Conservation (phyloP, 345 rosid genomes). For the Tarenaya hassleriana region DNA sequence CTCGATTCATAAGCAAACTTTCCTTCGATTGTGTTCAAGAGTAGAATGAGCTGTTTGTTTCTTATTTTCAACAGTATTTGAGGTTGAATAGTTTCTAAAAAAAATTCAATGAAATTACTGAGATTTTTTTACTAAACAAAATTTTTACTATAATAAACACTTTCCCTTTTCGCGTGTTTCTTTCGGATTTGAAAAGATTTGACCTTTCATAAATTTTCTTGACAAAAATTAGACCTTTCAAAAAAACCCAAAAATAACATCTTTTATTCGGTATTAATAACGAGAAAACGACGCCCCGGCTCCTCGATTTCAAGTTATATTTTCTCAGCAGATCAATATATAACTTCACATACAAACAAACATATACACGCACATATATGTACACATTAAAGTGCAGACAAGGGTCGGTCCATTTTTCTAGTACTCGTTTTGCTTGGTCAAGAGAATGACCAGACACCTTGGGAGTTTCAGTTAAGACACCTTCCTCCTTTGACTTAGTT, state of each 20-base stretch:
- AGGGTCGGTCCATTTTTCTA: conserved; percentile 19
- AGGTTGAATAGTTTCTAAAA: neutral
- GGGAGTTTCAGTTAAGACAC: conserved; percentile 42
- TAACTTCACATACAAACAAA: neutral
- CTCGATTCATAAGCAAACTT: too few relatives aligned
- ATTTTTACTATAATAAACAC: too few relatives aligned
- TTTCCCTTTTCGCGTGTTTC: conserved; percentile 12
- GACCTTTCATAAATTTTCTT: conserved; percentile 31
- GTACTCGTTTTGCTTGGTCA: conserved; percentile 23
- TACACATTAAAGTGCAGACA: conserved; percentile 24
- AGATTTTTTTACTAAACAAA: neutral
- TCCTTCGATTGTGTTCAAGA: too few relatives aligned
- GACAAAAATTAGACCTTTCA: conserved; percentile 20
- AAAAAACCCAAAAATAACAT: conserved; percentile 24
- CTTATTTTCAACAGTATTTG: neutral
- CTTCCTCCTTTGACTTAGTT: conserved; percentile 28
- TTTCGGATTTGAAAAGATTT: conserved; percentile 28
- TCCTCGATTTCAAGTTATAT: conserved; percentile 22
- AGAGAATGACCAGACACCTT: conserved; percentile 53
- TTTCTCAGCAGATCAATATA: conserved; percentile 12
- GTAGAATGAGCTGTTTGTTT: too few relatives aligned
- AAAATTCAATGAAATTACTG: neutral
- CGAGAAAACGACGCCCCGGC: conserved; percentile 21
- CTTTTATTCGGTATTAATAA: conserved; percentile 19
- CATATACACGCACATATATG: neutral